Base-by-base conservation (phyloP, 805 yeast species). In the Ascoidea rubescens region DNA sequence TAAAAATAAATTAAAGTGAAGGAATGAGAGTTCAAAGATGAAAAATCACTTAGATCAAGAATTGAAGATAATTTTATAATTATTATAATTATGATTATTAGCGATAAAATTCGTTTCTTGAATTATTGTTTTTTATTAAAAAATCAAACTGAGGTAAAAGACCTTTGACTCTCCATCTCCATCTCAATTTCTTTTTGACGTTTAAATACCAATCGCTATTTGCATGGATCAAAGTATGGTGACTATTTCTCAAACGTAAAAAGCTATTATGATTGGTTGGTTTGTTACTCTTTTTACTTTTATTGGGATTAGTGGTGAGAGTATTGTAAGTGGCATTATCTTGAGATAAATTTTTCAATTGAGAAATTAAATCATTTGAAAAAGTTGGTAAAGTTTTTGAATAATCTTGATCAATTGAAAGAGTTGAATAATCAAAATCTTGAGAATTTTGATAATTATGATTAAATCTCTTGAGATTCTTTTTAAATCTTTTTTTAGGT, bases 131-230 rank as follows among this genome's bases (percentile, higher is more conserved):
- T 4, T 37, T 37, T 37, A 10, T 14, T 37, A 37, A 37, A 14
- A 37, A 37, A 28, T 44, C 52, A 31, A 67, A 66, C 31, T 61
- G 64, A 14, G 74, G 76, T 12, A 75, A 46, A 10, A 76, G 58
- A 1, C 80, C 79, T 50, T 63, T 67, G 8, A 71, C 56, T 51
- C 78, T 62, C 80, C 80, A 76, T 57, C 78, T 65, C 78, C 78
- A 74, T 53, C 78, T 65, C 17, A 77, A 58, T 56, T 69, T 73
- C 51, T 60, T 65, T 56, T 64, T 67, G 5, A 74, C 72, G 37
- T 64, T 28, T 37, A 37, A 37, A 37, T 37, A 37, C 43, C 43
- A 37, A 10, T 37, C 43, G 14, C 43, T 37, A 37, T 37, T 37
- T 37, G 8, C 2, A 4, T 37, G 43, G 8, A 37, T 10, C 14